Conservation (phyloP, 2,329 filamentous ascomycete species). For the Sclerotinia minor region DNA sequence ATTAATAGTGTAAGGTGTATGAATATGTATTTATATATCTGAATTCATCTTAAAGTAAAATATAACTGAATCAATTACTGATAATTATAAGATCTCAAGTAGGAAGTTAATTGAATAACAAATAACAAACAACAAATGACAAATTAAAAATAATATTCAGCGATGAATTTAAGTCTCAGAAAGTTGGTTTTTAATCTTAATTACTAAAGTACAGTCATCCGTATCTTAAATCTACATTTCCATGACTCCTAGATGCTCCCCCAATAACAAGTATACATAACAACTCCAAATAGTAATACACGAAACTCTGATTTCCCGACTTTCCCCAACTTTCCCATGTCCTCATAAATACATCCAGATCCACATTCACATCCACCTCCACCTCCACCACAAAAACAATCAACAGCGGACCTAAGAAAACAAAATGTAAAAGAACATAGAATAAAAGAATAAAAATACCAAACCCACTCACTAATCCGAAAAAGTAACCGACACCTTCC, state of each 20-base stretch:
- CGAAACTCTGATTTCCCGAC: not conserved
- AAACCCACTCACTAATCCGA: conserved; percentile 4
- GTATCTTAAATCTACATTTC: not conserved
- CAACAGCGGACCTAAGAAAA: not conserved
- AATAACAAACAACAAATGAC: too few relatives aligned
- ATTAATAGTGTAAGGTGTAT: not conserved
- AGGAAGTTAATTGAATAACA: too few relatives aligned
- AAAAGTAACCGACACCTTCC: conserved; percentile 14
- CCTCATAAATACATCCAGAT: not conserved
- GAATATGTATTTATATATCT: not conserved
- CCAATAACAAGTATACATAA: not conserved
- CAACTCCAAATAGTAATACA: conserved; percentile 4
- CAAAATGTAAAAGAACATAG: not conserved
- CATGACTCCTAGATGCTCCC: not conserved
- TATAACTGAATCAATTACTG: not conserved
- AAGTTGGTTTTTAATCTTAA: not conserved
- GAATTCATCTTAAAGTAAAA: not conserved
- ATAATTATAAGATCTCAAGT: too few relatives aligned
- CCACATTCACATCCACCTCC: too few relatives aligned
- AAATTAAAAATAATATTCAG: not conserved
- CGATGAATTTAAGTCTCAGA: not conserved
- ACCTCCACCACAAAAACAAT: not conserved
- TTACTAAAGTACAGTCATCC: not conserved
- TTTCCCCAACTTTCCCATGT: not conserved
- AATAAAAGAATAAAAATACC: not conserved